A percentile compares a stretch with the other conserved stretches of the same genome.
Evolutionary conservation across 2,329 filamentous ascomycete genomes (phyloP).

Genomic region (Paraphaeosphaeria minitans): DNA sequence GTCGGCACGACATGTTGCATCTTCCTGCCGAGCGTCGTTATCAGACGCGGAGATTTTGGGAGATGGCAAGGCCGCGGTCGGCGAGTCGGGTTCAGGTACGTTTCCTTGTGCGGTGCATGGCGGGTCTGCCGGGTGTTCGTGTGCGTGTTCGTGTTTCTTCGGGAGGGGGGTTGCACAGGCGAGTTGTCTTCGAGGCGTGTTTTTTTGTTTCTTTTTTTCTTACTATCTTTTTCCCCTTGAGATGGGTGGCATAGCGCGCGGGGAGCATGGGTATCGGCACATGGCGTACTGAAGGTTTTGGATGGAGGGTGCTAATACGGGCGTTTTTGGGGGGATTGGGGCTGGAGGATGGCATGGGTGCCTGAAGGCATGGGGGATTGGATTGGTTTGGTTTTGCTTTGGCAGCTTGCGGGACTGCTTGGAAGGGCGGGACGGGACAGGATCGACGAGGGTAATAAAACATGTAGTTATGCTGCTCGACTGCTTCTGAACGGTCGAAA

Average conservation of each 20-base stretch:
- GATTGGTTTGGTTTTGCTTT: background rate
- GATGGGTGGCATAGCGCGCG: slow-evolving; percentile 1
- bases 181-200: background rate
- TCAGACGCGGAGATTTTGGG: background rate
- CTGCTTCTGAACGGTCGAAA: background rate
- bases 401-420: background rate
- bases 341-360: background rate
- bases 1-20: background rate
- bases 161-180: background rate
- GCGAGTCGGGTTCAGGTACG: background rate
- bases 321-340: too few relatives aligned
- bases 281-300: background rate
- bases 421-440: background rate
- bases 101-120: background rate
- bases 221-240: too few relatives aligned
- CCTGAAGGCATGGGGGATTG: background rate
- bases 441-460: background rate
- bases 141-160: background rate
- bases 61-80: background rate
- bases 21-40: background rate
- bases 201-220: too few relatives aligned
- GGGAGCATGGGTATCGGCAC: slow-evolving; percentile 1
- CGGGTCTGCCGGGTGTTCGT: background rate
- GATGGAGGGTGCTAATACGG: background rate
- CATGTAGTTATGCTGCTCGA: background rate